Base-by-base conservation (phyloP, 2,329 filamentous ascomycete genomes). In the Fusarium protoensiforme region DNA sequence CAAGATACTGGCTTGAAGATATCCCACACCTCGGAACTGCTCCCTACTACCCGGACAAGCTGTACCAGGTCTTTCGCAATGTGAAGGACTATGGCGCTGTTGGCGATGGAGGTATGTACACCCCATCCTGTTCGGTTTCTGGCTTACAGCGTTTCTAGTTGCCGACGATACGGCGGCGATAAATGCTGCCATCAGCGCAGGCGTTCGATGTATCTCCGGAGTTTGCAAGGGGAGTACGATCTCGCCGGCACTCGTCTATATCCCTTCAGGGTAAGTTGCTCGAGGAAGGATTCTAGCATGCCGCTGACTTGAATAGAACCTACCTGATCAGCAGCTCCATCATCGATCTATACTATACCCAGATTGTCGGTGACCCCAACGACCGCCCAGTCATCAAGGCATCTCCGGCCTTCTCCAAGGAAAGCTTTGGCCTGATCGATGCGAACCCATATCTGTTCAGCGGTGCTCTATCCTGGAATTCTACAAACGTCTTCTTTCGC, bases 301-400 rank as follows among this genome's bases (percentile, higher is more conserved):
- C 63, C 29, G 24, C 73, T 65, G 70, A 67, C 33, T 11, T 8
- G 10, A 5, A 3, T 36, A 83, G 82, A 51, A 95, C 92, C 4
- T 96, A 96, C 78, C 77, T 92, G 7, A 90, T 96, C 69, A 92
- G 89, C 59, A 87, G 85, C 71, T 92, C 93, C 7, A 90, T 96
- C 68, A 83, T 93, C 46, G 90, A 93, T 79, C 91, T 92, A 82
- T 96, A 95, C 84, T 94, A 94, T 80, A 95, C 93, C 2, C 92
- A 94, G 80, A 87, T 96, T 69, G 87, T 95, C 33, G 93, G 93
- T 43, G 92, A 95, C 80, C 89, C 92, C 11, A 86, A 84, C 22
- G 81, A 87, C 70, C 85, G 88, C 65, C 84, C 92, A 7, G 85
- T 86, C 4, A 85, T 92, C 62, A 87, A 88, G 75, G 89, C 89